Conservation (phyloP, 352 stramenopile genomes). For the Phytophthora tubulina region DNA sequence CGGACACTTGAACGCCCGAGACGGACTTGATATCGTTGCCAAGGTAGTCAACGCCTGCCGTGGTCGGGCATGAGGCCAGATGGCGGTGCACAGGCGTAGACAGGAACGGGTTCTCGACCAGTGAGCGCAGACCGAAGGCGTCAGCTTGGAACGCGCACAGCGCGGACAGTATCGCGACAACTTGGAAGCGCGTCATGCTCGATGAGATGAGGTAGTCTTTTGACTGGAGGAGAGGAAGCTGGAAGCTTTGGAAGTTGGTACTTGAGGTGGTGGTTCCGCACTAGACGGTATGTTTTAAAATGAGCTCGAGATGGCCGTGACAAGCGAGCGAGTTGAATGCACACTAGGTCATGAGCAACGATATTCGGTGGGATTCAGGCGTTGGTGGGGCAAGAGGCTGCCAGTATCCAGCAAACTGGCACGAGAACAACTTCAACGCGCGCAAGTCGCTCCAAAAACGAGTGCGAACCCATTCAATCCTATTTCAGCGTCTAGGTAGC, state of each 20-base stretch:
- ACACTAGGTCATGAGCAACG: slow-evolving; percentile 5
- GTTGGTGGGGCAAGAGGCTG: neutral
- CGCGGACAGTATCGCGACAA: slow-evolving; percentile 21
- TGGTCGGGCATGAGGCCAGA: slow-evolving; percentile 36
- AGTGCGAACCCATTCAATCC: slow-evolving; percentile 10
- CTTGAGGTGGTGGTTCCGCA: slow-evolving; percentile 36
- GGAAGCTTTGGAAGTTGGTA: slow-evolving; percentile 20
- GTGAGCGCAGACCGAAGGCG: slow-evolving; percentile 27
- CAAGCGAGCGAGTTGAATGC: neutral
- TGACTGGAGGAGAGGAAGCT: slow-evolving; percentile 28
- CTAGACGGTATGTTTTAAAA: slow-evolving; percentile 33
- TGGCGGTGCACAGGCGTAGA: slow-evolving; percentile 17
- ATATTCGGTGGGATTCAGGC: no score
- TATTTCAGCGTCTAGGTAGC: neutral
- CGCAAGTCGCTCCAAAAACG: slow-evolving; percentile 4
- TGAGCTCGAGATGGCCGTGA: slow-evolving; percentile 9
- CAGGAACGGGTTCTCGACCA: slow-evolving; percentile 31
- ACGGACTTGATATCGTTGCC: slow-evolving; percentile 53
- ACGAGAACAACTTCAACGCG: slow-evolving; percentile 18
- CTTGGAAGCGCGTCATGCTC: slow-evolving; percentile 26
- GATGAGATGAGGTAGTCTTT: slow-evolving; percentile 21
- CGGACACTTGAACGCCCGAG: slow-evolving; percentile 14
- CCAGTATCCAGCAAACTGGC: slow-evolving; percentile 25
- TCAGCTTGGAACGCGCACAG: slow-evolving; percentile 31
- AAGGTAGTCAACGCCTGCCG: slow-evolving; percentile 52